A percentile compares a stretch with the other conserved stretches of the same genome.
These are phyloP conservation scores for Ensete glaucum DNA, from an alignment of 176 grass and related monocot genomes.

Conservation along the genomic window DNA sequence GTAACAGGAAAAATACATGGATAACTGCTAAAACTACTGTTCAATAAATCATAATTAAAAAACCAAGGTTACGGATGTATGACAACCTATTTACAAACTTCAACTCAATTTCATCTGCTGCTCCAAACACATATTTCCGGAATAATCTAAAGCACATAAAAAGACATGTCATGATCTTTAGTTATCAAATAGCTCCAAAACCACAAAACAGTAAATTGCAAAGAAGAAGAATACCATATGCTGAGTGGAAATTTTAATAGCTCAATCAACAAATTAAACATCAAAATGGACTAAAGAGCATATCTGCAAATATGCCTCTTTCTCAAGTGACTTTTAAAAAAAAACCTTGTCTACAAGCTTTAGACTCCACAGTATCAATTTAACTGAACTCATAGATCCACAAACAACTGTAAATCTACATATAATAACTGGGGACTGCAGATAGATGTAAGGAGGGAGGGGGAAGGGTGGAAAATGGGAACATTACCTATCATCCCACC, in stretches of 20 bases:
- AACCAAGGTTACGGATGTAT: neutral
- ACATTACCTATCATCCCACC: constrained; percentile 83
- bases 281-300: too few species aligned
- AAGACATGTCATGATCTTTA: constrained; percentile 17
- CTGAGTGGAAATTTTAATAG: too few species aligned
- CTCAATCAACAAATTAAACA: too few species aligned
- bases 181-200: neutral
- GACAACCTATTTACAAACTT: constrained; percentile 96
- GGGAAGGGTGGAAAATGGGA: neutral
- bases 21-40: neutral
- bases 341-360: too few species aligned
- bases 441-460: neutral
- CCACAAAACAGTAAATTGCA: neutral
- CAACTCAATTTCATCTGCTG: constrained; percentile 96
- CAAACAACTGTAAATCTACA: too few species aligned
- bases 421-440: too few species aligned
- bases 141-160: constrained; percentile 56
- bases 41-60: neutral
- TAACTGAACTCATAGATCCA: too few species aligned
- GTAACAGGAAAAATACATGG: neutral
- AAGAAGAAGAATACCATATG: neutral
- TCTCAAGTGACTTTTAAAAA: too few species aligned
- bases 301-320: too few species aligned
- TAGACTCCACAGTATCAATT: too few species aligned
- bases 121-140: constrained; percentile 89